Evolutionary conservation across 805 yeast species (phyloP), one percentile per base, ranked within the genome.

Genomic region (Grigorovia humatica): DNA sequence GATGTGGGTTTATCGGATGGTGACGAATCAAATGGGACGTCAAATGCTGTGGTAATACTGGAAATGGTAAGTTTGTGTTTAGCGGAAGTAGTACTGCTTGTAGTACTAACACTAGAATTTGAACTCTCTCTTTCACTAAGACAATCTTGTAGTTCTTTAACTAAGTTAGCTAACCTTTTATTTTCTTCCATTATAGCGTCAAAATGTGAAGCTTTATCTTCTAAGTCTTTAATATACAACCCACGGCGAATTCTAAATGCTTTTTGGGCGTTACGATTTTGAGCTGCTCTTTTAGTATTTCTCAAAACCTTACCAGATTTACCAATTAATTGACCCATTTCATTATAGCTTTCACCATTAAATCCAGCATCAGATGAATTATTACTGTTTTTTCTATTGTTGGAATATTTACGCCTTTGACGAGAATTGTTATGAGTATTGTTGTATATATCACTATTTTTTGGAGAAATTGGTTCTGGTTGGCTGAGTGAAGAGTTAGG

Each of bases 191-290:
- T 78, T 58, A 86, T 71, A n/a, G 71, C 72, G 55, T 79, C 80
- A 53, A 80, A 80, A 59, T 82, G 82, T 46, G 75, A 73, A 11
- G 86, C 85, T 62, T 82, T 81, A 41, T 72, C 67, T 69, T 90
- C 96, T 52, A 90, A 73, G 48, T 88, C 91, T 66, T 82, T 84
- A 57, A 90, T 81, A 61, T 88, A 83, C 52, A 79, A 77, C 61
- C 89, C 96, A 64, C 86, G 83, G 54, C 96, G 77, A 64, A 81
- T 82, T 63, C 97, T 78, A 70, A 89, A 90, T 9, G 96, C 96
- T 58, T 87, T 80, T 70, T 90, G 97, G 4, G 97, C 96, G 54
- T 80, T 82, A 62, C 97, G 75, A 72, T 90, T 90, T 69, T 90
- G 97, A 9, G 84, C 89, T 1, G 96, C 96, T 56, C 97, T 80